These are phyloP conservation scores for Fraxinus pennsylvanica DNA, from an alignment of 257 asterid species.

Conservation along the genomic window DNA sequence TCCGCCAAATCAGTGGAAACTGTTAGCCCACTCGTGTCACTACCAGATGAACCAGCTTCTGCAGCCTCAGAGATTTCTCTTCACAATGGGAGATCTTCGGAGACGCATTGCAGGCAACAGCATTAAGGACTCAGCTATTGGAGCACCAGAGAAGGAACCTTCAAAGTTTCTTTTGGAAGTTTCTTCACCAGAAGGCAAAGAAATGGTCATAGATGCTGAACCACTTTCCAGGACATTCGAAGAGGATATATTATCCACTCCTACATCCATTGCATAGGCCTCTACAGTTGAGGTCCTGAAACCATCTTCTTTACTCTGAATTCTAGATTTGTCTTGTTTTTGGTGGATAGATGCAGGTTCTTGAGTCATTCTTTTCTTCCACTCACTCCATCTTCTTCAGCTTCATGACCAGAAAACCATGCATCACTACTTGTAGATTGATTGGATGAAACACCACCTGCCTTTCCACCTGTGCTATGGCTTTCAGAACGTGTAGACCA, in stretches of 20 bases:
- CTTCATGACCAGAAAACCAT: conserved; percentile 84
- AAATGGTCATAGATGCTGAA: conserved; percentile 31
- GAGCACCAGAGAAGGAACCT: conserved; percentile 33
- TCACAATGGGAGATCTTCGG: conserved; percentile 49
- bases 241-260: no score
- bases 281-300: conserved; percentile 42
- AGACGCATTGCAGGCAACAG: conserved; percentile 42
- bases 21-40: conserved; percentile 37
- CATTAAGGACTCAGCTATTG: conserved; percentile 29
- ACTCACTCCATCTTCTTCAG: conserved; percentile 52
- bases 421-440: conserved; percentile 67
- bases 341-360: conserved; percentile 38
- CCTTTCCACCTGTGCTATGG: conserved; percentile 53
- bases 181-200: conserved; percentile 42
- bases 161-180: conserved; percentile 27
- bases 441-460: conserved; percentile 60
- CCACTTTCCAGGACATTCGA: conserved; percentile 28
- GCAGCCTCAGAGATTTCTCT: conserved; percentile 33
- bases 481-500: conserved; percentile 63
- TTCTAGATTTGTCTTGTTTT: conserved; percentile 34
- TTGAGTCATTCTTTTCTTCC: conserved; percentile 32
- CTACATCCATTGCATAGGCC: no score
- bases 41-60: conserved; percentile 43
- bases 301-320: conserved; percentile 36
- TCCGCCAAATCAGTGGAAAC: conserved; percentile 32